Base-by-base conservation (phyloP, 768 basidiomycete species). In the Kwoniella shandongensis region DNA sequence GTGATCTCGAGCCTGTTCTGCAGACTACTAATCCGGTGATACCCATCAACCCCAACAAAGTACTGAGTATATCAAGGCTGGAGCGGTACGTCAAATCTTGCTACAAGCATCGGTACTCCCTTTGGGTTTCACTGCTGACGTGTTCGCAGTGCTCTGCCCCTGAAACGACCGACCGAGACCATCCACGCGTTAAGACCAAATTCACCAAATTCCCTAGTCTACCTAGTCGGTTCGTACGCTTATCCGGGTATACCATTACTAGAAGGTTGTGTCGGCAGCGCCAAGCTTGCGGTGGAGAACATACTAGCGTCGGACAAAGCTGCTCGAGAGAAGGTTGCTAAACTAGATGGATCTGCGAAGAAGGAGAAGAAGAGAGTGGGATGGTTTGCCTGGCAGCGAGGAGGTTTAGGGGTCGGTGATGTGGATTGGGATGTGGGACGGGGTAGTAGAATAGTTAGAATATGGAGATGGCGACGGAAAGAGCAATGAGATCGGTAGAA, bases 11-110 rank as follows among this genome's bases (percentile, higher is more conserved):
- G 17, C 63, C 74, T 6, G 77, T 88, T 11, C 22, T 82, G 54
- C 88, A 89, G 74, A 88, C 86, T 11, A 89, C 87, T 8, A 89
- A 89, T 72, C 86, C 87, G 0, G 81, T 85, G 44, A 73, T 87
- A 20, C 70, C 81, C 3, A 83, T 85, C 10, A 72, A 72, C 39
- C 76, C 79, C 29, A 79, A 77, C 1, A 77, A 69, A 25, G 78
- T 88, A 32, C 74, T 89, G 29, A 84, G 83, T 47, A 77, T 83
- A 17, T 81, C 85, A 18, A 80, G 75, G 54, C 77, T 89, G 53
- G 85, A 88, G 65, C 81, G 88, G 51, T 87, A 83, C 18, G 79
- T 87, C 27, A 84, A 85, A 72, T 66, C 76, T 25, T 32, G n/a
- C n/a, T n/a, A n/a, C n/a, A 32, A 32, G 7, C 32, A 13, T 84